These are phyloP conservation scores for Globisporangium splendens DNA, from an alignment of 352 stramenopile species.

Conservation along the genomic window DNA sequence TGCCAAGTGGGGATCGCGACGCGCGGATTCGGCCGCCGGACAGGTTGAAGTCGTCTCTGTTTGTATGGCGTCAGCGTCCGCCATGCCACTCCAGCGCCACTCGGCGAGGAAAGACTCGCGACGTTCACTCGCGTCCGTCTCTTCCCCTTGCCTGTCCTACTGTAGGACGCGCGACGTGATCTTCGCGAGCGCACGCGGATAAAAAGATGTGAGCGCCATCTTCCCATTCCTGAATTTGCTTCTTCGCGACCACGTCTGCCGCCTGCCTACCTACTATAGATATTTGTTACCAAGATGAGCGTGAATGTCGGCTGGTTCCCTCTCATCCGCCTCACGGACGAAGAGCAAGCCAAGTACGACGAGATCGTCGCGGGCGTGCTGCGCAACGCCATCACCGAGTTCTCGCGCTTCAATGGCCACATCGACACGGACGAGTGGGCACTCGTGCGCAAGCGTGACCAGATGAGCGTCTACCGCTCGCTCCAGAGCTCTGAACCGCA, in stretches of 20 bases:
- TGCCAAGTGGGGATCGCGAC: too few relatives aligned
- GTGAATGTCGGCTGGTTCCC: slow-evolving; percentile 12
- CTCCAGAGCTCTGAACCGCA: not conserved
- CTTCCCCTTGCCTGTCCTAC: not conserved
- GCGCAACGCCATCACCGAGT: slow-evolving; percentile 10
- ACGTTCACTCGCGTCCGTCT: not conserved
- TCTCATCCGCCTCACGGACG: slow-evolving; percentile 12
- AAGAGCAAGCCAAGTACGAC: slow-evolving; percentile 11
- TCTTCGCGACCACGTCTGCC: not conserved
- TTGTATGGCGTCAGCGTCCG: too few relatives aligned
- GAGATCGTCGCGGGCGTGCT: slow-evolving; percentile 2
- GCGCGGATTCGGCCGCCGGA: too few relatives aligned
- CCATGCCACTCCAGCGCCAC: too few relatives aligned
- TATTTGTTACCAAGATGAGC: not conserved
- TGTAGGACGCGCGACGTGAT: too few relatives aligned
- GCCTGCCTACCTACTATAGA: not conserved
- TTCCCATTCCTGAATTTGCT: slow-evolving; percentile 9
- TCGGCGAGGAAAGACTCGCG: too few relatives aligned
- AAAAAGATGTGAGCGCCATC: slow-evolving; percentile 5
- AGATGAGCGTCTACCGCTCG: slow-evolving; percentile 19
- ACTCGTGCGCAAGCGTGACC: slow-evolving; percentile 11
- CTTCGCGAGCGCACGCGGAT: not conserved
- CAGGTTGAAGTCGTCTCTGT: too few relatives aligned
- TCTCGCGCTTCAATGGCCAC: slow-evolving; percentile 12
- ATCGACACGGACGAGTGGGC: slow-evolving; percentile 16